phyloP scores from a whole-genome alignment of 371 early-diverging fungal species.

The Mortierella sp. region DNA sequence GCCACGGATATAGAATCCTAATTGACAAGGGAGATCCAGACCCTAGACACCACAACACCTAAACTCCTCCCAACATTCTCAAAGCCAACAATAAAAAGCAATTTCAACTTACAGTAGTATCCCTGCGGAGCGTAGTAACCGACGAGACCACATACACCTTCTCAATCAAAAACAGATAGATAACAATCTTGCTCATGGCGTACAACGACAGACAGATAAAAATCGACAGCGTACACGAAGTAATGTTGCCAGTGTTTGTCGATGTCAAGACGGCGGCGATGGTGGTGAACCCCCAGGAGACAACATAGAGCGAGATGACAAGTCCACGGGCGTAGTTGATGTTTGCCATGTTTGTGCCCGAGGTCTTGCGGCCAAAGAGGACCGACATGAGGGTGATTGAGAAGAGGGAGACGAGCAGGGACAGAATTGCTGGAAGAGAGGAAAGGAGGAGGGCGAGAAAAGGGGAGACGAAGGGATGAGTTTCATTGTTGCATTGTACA shows the following conservation, averaged over 20 bases:
- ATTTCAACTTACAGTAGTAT: constrained; percentile 21
- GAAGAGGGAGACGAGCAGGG: constrained; percentile 37
- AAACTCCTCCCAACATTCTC: not conserved
- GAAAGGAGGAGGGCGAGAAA: not conserved
- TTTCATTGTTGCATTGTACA: too few species aligned
- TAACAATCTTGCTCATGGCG: constrained; percentile 42
- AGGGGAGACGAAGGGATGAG: not conserved
- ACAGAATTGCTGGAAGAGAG: constrained; percentile 21
- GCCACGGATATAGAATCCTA: too few species aligned
- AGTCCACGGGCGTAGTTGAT: constrained; percentile 46
- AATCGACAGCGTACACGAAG: constrained; percentile 44
- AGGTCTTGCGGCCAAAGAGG: constrained; percentile 45
- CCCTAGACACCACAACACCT: not conserved
- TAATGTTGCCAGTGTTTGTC: constrained; percentile 41
- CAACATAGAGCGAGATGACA: constrained; percentile 45
- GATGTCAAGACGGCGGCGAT: constrained; percentile 48
- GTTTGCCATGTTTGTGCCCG: constrained; percentile 34
- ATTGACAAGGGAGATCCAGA: not conserved
- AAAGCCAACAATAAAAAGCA: not conserved
- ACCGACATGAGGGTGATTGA: constrained; percentile 49
- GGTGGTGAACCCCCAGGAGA: constrained; percentile 49
- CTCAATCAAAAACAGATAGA: constrained; percentile 47
- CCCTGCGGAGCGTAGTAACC: constrained; percentile 28
- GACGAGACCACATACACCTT: constrained; percentile 43
- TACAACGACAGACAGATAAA: constrained; percentile 45